Base-by-base conservation (phyloP, 129 eudicot genomes). In the Flaveria robusta region DNA sequence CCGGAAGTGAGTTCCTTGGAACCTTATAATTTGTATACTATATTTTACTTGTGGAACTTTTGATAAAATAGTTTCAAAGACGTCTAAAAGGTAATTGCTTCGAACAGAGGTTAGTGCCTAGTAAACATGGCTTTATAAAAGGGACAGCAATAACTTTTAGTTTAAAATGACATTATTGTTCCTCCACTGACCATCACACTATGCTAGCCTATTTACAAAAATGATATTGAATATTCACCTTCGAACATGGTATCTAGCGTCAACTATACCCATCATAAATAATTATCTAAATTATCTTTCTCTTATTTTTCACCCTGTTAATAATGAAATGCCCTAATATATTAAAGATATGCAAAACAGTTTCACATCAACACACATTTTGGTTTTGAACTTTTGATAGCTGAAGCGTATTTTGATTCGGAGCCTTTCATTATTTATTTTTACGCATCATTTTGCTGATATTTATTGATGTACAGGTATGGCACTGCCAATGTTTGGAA, bases 401-500 rank as follows among this genome's bases (percentile, higher is more conserved):
- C 49, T 43, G 49, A 43, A 43, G 13, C 49, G 9, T 43, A 43
- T 43, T 43, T 43, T 43, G 49, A 11, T 43, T 43, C 3, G 13
- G 49, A 43, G 13, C 49, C 14, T 1, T 43, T 43, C 14, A 43
- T 43, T 43, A 34, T 43, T 9, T 43, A 43, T 43, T 1, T 3
- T 43, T 43, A 43, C 49, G 39, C 5, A 34, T 34, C 7, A 43
- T 1, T 5, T 49, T 60, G 52, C 52, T 78, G 77, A 39, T 56
- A 34, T 34, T 4, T 22, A 10, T 47, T 65, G 22, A 10, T 63
- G 26, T 50, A 42, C 88, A 87, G 92, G 85, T 87, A 87, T 70
- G 92, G 92, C 41, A 82, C 81, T 74, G 92, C 92, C 23, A 87
- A 82, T 41, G 92, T 87, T 68, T 87, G 92, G 92, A 87, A 87